These are phyloP conservation scores for Tritrichomonas musculus DNA, from an alignment of 208 protist genomes.

Conservation along the genomic window DNA sequence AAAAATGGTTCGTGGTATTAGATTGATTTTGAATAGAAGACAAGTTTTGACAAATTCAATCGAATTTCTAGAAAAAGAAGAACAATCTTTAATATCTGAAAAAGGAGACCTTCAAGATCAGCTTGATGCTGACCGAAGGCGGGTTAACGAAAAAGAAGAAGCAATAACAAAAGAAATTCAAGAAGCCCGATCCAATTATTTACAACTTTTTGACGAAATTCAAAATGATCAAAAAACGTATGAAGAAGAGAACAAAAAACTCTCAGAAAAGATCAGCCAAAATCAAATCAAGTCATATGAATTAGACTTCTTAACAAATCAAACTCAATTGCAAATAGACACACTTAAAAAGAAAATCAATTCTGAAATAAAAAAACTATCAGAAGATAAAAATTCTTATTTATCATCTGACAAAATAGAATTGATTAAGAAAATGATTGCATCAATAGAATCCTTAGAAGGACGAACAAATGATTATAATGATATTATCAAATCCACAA, in stretches of 20 bases:
- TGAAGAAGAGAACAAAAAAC: neutral
- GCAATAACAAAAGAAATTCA: neutral
- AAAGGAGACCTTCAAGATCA: neutral
- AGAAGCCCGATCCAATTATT: neutral
- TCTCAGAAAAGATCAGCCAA: neutral
- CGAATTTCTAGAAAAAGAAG: neutral
- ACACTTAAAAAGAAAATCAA: too few species aligned
- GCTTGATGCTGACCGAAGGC: neutral
- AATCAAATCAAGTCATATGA: neutral
- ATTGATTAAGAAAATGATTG: too few species aligned
- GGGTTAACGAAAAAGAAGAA: neutral
- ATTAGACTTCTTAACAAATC: neutral
- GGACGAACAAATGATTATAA: too few species aligned
- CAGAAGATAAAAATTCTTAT: too few species aligned
- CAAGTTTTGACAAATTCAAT: neutral
- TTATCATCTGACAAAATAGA: too few species aligned
- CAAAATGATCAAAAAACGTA: neutral
- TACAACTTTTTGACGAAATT: neutral
- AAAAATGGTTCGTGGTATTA: too few species aligned
- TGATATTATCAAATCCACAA: too few species aligned
- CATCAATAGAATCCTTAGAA: too few species aligned
- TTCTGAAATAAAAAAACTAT: too few species aligned
- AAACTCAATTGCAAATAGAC: neutral
- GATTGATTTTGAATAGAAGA: neutral
- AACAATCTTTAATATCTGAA: neutral